Percentiles rank a stretch among this genome's conserved stretches.
phyloP scores from a whole-genome alignment of 331 rosid genomes.

The Spiraea crenata region DNA sequence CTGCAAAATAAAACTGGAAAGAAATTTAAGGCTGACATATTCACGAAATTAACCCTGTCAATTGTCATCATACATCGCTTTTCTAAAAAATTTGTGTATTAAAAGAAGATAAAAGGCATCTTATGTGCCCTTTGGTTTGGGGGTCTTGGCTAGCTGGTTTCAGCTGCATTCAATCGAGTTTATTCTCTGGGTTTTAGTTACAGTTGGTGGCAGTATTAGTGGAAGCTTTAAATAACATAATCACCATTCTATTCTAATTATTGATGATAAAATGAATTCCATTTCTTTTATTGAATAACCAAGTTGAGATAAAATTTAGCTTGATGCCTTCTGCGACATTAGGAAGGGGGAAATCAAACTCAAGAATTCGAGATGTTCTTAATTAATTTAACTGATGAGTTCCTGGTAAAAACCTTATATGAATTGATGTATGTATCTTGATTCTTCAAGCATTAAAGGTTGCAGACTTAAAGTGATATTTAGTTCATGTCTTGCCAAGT shows the following conservation, averaged over 20 bases:
- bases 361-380: too few species aligned
- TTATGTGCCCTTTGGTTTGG: neutral
- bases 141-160: neutral
- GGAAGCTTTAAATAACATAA: neutral
- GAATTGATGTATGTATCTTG: too few species aligned
- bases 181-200: conserved; percentile 3
- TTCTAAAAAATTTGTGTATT: neutral
- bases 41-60: conserved; percentile 2
- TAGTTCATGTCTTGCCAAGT: neutral
- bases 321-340: too few species aligned
- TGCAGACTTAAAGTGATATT: too few species aligned
- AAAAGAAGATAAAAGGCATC: neutral
- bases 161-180: neutral
- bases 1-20: neutral
- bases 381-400: too few species aligned
- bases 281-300: neutral
- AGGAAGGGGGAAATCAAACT: too few species aligned
- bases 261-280: neutral
- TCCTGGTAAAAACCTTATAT: too few species aligned
- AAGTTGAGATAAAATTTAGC: neutral
- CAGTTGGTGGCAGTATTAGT: conserved; percentile 5
- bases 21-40: conserved; percentile 20
- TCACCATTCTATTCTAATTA: neutral
- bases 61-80: neutral
- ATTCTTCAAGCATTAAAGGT: too few species aligned